A percentile compares a stretch with the other conserved stretches of the same genome.
These are phyloP conservation scores for Calendula officinalis DNA, from an alignment of 129 eudicot species.

Conservation along the genomic window DNA sequence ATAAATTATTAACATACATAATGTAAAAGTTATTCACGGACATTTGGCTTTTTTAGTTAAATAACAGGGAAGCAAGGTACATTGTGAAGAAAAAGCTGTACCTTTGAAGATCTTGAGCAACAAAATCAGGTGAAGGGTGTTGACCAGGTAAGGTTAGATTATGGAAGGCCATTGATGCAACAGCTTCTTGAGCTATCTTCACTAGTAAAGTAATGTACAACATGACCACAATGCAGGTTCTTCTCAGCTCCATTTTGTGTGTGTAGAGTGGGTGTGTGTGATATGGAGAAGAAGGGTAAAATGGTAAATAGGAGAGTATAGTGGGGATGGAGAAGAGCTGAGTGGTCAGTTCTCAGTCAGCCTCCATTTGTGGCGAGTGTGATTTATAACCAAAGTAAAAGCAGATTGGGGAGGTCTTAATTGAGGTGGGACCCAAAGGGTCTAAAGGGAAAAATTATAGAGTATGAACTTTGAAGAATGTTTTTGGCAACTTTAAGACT, in stretches of 20 bases:
- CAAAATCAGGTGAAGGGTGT: constrained; percentile 80
- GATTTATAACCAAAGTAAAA: constrained; percentile 34
- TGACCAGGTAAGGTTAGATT: constrained; percentile 73
- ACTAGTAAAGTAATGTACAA: constrained; percentile 29
- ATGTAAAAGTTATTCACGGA: too few species aligned
- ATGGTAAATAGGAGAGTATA: constrained; percentile 18
- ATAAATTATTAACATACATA: neutral
- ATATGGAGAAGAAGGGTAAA: constrained; percentile 21
- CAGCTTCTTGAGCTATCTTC: constrained; percentile 20
- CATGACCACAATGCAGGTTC: constrained; percentile 71
- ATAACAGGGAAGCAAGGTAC: constrained; percentile 25
- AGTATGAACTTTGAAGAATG: neutral
- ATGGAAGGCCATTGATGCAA: constrained; percentile 26
- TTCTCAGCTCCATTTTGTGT: constrained; percentile 22
- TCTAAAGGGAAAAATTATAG: neutral
- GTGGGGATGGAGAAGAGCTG: constrained; percentile 20
- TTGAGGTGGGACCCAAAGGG: constrained; percentile 18
- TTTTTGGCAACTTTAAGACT: neutral
- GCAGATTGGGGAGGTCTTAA: constrained; percentile 12
- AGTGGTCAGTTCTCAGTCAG: constrained; percentile 29
- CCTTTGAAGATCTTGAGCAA: constrained; percentile 77
- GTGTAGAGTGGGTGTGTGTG: constrained; percentile 17
- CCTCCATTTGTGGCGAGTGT: constrained; percentile 23
- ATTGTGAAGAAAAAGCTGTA: constrained; percentile 35
- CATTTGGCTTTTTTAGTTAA: neutral